A percentile compares a stretch with the other conserved stretches of the same genome.
Evolutionary conservation across 2,329 filamentous ascomycete genomes (phyloP).

Genomic region (Verruconis gallopava): DNA sequence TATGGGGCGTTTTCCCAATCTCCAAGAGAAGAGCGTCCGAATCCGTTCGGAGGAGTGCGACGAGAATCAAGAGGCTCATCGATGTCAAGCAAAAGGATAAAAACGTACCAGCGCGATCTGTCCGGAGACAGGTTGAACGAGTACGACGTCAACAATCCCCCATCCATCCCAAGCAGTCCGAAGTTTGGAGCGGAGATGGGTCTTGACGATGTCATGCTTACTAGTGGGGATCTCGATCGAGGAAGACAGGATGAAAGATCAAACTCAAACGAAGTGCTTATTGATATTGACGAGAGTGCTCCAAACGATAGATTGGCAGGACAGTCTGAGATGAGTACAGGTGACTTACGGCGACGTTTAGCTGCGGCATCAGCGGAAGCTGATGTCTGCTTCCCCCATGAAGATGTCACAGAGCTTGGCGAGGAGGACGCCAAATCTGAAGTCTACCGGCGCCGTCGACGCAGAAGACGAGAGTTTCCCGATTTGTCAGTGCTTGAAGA

Average conservation of each 20-base stretch:
- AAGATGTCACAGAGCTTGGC: slow-evolving; percentile 64
- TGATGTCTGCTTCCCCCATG: slow-evolving; percentile 85
- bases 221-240: slow-evolving; percentile 42
- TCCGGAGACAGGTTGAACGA: slow-evolving; percentile 18
- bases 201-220: slow-evolving; percentile 53
- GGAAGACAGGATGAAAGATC: slow-evolving; percentile 17
- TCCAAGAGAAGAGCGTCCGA: neutral
- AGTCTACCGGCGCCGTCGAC: slow-evolving; percentile 33
- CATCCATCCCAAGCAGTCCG: slow-evolving; percentile 47
- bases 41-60: slow-evolving; percentile 4
- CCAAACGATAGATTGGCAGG: neutral
- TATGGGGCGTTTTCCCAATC: slow-evolving; percentile 10
- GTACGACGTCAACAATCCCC: slow-evolving; percentile 54
- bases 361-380: slow-evolving; percentile 51
- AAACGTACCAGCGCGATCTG: slow-evolving; percentile 7
- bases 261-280: slow-evolving; percentile 31
- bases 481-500: slow-evolving; percentile 74
- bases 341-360: slow-evolving; percentile 27
- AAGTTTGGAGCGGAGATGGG: slow-evolving; percentile 38
- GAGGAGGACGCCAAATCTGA: slow-evolving; percentile 43
- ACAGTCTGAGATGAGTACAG: neutral
- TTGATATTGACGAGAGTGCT: slow-evolving; percentile 34
- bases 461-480: slow-evolving; percentile 63
- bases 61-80: slow-evolving; percentile 20
- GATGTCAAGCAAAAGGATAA: slow-evolving; percentile 18